Evolutionary conservation across 192 early-diverging fungal genomes (phyloP), one percentile per base, ranked within the genome.

Genomic region (Funneliformis geosporum): DNA sequence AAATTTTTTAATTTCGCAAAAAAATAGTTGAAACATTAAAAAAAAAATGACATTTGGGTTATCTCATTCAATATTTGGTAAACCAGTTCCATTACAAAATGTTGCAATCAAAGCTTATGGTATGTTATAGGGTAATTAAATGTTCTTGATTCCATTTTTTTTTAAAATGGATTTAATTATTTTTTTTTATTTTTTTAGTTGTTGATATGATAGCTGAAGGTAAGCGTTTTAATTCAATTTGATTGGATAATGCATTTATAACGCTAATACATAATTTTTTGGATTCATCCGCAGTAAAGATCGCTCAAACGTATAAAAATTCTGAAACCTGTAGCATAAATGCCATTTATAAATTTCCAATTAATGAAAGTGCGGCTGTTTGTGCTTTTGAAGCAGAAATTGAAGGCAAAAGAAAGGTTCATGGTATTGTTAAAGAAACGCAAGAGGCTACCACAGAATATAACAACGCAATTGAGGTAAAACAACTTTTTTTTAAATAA

Each of bases 131-230:
- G 2, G 7, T 46, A 46, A 46, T 10, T 9, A 1, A 1, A 8
- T 46, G 8, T 46, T 8, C 1, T 46, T 8, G 11, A 46, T 46
- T 33, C 25, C n/a, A 33, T 4, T 46, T 4, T 46, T 7, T 7
- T 46, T 46, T 43, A 43, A 43, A 43, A 43, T 43, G 2, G 8
- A 43, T 5, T 43, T 43, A 8, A 43, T 43, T 43, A 43, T 5
- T 5, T 43, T 43, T 50, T 50, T 50, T 50, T n/a, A n/a, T 14
- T 50, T 14, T 50, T 50, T 8, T 78, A 78, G 76, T 78, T 25
- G 64, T 78, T 78, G 76, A 78, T 67, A 78, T 78, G 76, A 78
- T 78, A 33, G 60, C 76, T 28, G 64, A 78, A 67, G 76, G 76
- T 78, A 59, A 8, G 12, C 40, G 10, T 27, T 38, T 64, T 27